Base-by-base conservation (phyloP, 2,329 filamentous ascomycete species). In the Orbilia javanica region DNA sequence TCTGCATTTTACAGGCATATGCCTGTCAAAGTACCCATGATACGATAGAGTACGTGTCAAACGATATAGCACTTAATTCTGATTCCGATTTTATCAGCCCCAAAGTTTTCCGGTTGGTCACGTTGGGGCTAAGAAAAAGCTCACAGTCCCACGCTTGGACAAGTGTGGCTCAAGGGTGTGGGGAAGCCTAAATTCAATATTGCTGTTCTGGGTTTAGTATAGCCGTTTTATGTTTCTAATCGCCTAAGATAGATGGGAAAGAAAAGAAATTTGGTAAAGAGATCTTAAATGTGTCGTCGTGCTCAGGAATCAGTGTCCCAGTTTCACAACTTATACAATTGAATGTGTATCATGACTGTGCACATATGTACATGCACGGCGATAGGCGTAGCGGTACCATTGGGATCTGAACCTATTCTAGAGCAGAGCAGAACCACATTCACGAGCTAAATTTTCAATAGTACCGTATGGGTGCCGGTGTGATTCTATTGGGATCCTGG, bases 191-290 rank as follows among this genome's bases (percentile, higher is more conserved):
- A 29, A 27, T 36, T 50, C 39, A 25, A 36, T 46, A 65, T 46
- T 65, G n/a, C 68, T 62, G 7, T 48, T 27, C 65, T 72, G 22
- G 60, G 68, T 20, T 48, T 72, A 72, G 68, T 11, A 57, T 18
- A 27, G 29, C 68, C 68, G 68, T 72, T 72, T 64, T 65, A 72
- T 72, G 68, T 72, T 72, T 72, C 46, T 72, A 36, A 72, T 72
- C 18, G 69, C 60, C 39, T 65, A 18, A 48, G 55, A 46, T 46
- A 48, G 31, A 73, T 65, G 50, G 69, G 50, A 66, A 64, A 53
- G 55, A 63, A 52, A 70, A 70, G 18, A 68, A 70, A 71, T 20
- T 46, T 39, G 22, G 55, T 36, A 46, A 15, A 36, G 48, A 60
- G 20, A 34, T 60, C 62, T 39, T 36, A 65, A 13, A 63, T 25